phyloP scores from a whole-genome alignment of 2,329 filamentous ascomycete species.

The Tolypocladium pustulatum region DNA sequence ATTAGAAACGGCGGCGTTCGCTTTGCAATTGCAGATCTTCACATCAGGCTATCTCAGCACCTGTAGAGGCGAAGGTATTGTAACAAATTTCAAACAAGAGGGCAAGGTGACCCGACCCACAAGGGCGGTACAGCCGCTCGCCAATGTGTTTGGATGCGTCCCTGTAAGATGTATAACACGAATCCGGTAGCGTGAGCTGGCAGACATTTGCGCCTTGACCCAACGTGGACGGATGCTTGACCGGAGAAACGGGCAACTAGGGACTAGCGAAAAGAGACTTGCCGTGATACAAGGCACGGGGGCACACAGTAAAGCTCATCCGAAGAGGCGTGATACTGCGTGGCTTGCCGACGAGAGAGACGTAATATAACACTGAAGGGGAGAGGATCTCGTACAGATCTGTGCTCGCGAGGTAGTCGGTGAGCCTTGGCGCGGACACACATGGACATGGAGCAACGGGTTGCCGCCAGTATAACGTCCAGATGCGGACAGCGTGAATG shows the following conservation, averaged over 20 bases:
- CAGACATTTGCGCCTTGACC: neutral
- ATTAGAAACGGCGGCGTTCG: neutral
- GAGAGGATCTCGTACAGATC: neutral
- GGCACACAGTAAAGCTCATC: neutral
- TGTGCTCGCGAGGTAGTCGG: neutral
- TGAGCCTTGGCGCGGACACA: neutral
- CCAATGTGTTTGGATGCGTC: neutral
- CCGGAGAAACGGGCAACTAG: neutral
- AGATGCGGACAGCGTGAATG: too few relatives aligned
- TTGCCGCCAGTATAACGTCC: too few relatives aligned
- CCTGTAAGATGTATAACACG: neutral
- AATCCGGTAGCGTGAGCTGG: neutral
- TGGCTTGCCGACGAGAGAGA: too few relatives aligned
- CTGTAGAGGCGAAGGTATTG: neutral
- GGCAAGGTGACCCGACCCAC: neutral
- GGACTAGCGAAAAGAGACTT: neutral
- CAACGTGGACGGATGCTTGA: neutral
- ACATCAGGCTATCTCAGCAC: neutral
- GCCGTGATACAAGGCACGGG: neutral
- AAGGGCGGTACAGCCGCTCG: neutral
- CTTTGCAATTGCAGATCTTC: neutral
- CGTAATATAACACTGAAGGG: too few relatives aligned
- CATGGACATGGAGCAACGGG: neutral
- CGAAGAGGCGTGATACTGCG: neutral
- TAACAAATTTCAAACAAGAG: neutral